A percentile compares a stretch with the other conserved stretches of the same genome.
Conservation (phyloP, 1,284 basidiomycete species). For the Heterobasidion irregulare region DNA sequence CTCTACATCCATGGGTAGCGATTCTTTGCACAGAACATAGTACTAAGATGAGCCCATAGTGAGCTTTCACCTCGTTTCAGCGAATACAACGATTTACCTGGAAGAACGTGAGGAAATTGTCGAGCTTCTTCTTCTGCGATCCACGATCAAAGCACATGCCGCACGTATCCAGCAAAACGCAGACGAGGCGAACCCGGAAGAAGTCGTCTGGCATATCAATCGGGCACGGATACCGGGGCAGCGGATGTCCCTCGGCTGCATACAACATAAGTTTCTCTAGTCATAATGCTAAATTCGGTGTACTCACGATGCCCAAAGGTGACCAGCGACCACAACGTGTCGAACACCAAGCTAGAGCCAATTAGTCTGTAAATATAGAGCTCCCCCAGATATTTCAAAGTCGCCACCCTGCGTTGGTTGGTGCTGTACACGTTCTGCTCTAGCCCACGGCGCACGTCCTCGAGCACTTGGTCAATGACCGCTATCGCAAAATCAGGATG, state of each 20-base stretch:
- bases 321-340: conserved; percentile 91
- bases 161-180: conserved; percentile 89
- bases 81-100: conserved; percentile 48
- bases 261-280: conserved; percentile 4
- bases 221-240: conserved; percentile 70
- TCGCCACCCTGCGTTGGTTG: conserved; percentile 89
- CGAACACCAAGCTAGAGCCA: conserved; percentile 85
- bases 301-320: conserved; percentile 92
- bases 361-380: conserved; percentile 96
- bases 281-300: conserved; percentile 5
- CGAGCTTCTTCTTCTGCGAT: conserved; percentile 83
- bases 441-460: conserved; percentile 85
- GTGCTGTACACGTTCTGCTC: conserved; percentile 94
- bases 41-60: conserved; percentile 38
- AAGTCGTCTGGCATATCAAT: conserved; percentile 94
- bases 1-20: conserved; percentile 92
- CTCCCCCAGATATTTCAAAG: conserved; percentile 92
- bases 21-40: conserved; percentile 82
- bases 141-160: conserved; percentile 98
- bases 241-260: conserved; percentile 79
- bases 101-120: conserved; percentile 89
- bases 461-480: conserved; percentile 91
- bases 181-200: conserved; percentile 89
- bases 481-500: conserved; percentile 84
- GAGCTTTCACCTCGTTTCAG: not conserved